Evolutionary conservation across 768 basidiomycete species (phyloP), one percentile per base, ranked within the genome.

Genomic region (Exidia glandulosa): DNA sequence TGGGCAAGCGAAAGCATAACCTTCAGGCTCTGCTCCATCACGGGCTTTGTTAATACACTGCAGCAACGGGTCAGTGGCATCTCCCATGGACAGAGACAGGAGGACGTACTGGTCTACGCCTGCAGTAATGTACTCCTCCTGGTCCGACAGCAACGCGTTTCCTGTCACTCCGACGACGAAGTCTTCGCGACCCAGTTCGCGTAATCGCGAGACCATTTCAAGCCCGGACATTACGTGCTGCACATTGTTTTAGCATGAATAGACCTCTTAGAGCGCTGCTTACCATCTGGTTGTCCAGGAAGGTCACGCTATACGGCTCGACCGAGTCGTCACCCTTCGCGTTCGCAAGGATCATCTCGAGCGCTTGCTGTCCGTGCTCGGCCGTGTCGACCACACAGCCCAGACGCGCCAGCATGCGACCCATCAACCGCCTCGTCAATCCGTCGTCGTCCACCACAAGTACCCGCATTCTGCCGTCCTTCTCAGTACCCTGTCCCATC

Each of bases 111-210:
- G 77, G 73, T 90, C 84, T 50, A 81, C 88, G 31, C 88, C 88
- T 3, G 89, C 88, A 12, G 80, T 80, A 10, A 85, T 73, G 69
- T 88, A 91, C 68, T 88, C 86, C 54, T 82, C 77, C 72, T 91
- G 88, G 68, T 89, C 88, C 37, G 70, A 66, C 74, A 77, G 70
- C 56, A 71, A 71, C 45, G 79, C 80, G 63, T 81, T 81, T 83
- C 84, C 88, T 57, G 87, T 89, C 45, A 89, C 85, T 33, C 87
- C 88, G 19, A 91, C 86, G n/a, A 93, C 81, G 66, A 92, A 87
- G 66, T 92, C 89, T 23, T 69, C 73, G 62, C 89, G 76, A 7
- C 84, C 85, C 68, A 84, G 69, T 60, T 79, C 76, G 61, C 90
- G 75, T 37, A 94, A 73, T 68, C 80, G 84, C 59, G 77, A 69